Base-by-base conservation (phyloP, 2,329 filamentous ascomycete genomes). In the Graphium sp. region DNA sequence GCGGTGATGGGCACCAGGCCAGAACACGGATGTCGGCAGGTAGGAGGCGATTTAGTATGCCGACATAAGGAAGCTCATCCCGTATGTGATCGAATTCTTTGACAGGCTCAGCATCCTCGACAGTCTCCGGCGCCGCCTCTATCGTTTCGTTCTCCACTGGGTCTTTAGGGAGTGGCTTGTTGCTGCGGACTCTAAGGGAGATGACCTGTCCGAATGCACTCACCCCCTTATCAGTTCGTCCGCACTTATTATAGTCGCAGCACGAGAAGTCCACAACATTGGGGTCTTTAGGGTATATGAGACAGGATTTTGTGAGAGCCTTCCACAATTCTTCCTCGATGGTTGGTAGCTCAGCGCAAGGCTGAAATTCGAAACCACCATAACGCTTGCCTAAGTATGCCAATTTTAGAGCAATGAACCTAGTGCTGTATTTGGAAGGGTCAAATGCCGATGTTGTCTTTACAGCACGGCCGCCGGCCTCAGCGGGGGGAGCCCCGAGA, bases 161-260 rank as follows among this genome's bases (percentile, higher is more conserved):
- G 40, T 47, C 39, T 32, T 41, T 45, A 3, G 52, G 52, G 29
- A 75, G 44, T 2, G 82, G 82, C 38, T 67, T 59, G 41, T 78
- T 79, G 50, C 85, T 94, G 45, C 87, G 64, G 11, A 98, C 74
- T 31, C 77, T 60, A 22, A 98, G 55, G 1, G 74, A 79, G 43
- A 98, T 73, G 32, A 98, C 89, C 56, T 98, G 89, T 0, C 89
- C 89, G 55, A 98, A 98, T 4, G 89, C 85, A 50, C 84, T 94
- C 20, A 98, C 89, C 9, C 89, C 89, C 30, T 74, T 66, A 48
- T 98, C 89, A 12, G 89, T 98, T 36, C 89, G 66, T 2, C 89
- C 89, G 45, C 87, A 94, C 51, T 98, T 98, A 20, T 80, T 84
- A 50, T 95, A 98, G 35, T 92, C 80, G 49, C 74, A 85, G 6